Percentiles rank a stretch among this genome's conserved stretches.
These are phyloP conservation scores for Zarea fungicola DNA, from an alignment of 2,329 filamentous ascomycete genomes.

Conservation along the genomic window DNA sequence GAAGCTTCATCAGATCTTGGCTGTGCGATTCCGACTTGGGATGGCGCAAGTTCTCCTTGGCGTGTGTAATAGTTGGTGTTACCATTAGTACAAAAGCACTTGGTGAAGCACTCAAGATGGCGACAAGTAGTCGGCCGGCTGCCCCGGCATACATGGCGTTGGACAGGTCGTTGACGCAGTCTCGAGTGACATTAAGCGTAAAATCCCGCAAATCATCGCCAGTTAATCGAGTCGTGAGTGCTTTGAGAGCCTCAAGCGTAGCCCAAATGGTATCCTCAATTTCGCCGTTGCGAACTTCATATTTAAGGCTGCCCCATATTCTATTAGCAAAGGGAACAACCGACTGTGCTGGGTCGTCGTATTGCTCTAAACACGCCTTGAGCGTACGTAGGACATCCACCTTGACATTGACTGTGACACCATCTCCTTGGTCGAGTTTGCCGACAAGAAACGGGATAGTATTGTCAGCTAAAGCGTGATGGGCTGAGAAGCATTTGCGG, in stretches of 20 bases:
- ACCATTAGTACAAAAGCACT: conserved; percentile 44
- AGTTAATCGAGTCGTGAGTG: conserved; percentile 41
- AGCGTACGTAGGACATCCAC: conserved; percentile 53
- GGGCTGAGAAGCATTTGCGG: conserved; percentile 49
- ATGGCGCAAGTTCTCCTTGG: conserved; percentile 46
- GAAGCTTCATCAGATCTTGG: conserved; percentile 45
- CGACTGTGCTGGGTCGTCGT: conserved; percentile 40
- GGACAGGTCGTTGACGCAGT: conserved; percentile 49
- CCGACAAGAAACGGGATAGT: conserved; percentile 50
- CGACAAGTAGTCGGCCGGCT: conserved; percentile 48
- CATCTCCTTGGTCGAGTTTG: conserved; percentile 55
- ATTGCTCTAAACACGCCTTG: conserved; percentile 46
- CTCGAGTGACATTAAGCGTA: conserved; percentile 43
- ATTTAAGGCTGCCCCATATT: conserved; percentile 57
- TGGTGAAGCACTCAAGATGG: conserved; percentile 43
- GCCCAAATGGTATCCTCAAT: conserved; percentile 52
- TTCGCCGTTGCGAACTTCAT: conserved; percentile 58
- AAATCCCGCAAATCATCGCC: conserved; percentile 42
- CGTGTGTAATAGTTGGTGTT: conserved; percentile 41
- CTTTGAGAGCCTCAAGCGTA: conserved; percentile 49
- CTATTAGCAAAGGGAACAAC: conserved; percentile 44
- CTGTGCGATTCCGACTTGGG: conserved; percentile 46
- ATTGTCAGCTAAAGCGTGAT: conserved; percentile 38
- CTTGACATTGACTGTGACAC: conserved; percentile 54
- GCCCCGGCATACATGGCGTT: conserved; percentile 48